Base-by-base conservation (phyloP, 441 rosid genomes). In the Eruca vesicaria region DNA sequence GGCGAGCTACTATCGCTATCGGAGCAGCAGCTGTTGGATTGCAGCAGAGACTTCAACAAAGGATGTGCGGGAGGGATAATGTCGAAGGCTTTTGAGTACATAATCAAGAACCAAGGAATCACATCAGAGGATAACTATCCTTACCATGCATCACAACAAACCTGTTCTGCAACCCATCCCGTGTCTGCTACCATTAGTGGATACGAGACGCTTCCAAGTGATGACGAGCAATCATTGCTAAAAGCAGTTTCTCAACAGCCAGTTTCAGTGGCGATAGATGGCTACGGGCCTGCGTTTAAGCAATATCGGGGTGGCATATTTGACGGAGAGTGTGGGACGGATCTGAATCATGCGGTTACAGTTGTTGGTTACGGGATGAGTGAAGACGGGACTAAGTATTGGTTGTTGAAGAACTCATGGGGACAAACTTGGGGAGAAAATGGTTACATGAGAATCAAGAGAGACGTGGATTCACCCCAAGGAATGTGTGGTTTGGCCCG, bases 221-320 rank as follows among this genome's bases (percentile, higher is more conserved):
- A 48, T 56, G 11, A 82, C 11, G 90, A 86, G 72, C 50, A 55
- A 59, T 74, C 77, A 2, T 76, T 86, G 38, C 48, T 48, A 20
- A 62, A 79, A 57, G 85, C 84, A 1, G 90, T 74, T 2, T 66
- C 80, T 16, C 72, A 64, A 9, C 86, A 86, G 63, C 88, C 90
- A 1, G 82, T 86, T 4, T 80, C 86, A 0, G 83, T 78, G 20
- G 77, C 70, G 4, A 68, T 86, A n/a, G 83, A 81, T 5, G 78
- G 78, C 2, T 1, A 29, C 32, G 32, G 1, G 56, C 5, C 12
- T 50, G 55, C 56, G 21, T 50, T 50, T 16, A 50, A 16, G 56
- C 21, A 16, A 16, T 50, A 50, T 10, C 18, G 11, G 11, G 56
- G 56, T 4, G 56, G 56, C 11, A 50, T 50, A 50, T 50, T 50